phyloP scores from a whole-genome alignment of 208 protist species.

The Angomonas ambiguus region DNA sequence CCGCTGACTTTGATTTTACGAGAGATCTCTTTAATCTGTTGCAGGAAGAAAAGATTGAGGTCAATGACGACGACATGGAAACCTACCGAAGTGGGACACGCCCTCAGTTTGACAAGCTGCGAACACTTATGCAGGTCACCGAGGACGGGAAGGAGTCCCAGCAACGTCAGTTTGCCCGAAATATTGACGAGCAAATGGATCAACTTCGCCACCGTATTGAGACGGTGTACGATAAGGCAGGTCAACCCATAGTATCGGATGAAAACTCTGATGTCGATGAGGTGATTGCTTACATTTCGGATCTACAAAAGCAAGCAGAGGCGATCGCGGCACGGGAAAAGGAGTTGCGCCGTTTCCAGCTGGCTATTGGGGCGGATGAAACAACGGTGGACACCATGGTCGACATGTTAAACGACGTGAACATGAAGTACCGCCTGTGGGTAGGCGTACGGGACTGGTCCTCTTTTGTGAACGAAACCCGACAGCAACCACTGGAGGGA shows the following conservation, averaged over 20 bases:
- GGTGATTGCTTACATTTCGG: slow-evolving; percentile 80
- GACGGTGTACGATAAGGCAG: slow-evolving; percentile 79
- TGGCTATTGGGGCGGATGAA: slow-evolving; percentile 86
- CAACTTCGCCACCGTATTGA: slow-evolving; percentile 84
- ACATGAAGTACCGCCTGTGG: slow-evolving; percentile 87
- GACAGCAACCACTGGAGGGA: slow-evolving; percentile 62
- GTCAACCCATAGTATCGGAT: slow-evolving; percentile 86
- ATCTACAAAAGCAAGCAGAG: slow-evolving; percentile 78
- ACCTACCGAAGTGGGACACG: slow-evolving; percentile 89
- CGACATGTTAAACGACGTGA: slow-evolving; percentile 90
- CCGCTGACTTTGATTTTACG: slow-evolving; percentile 87
- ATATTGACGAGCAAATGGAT: slow-evolving; percentile 92
- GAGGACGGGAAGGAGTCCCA: slow-evolving; percentile 88
- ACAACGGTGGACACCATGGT: slow-evolving; percentile 88
- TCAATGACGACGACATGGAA: slow-evolving; percentile 87
- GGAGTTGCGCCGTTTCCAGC: slow-evolving; percentile 85
- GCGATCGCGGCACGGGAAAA: slow-evolving; percentile 79
- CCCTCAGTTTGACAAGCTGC: slow-evolving; percentile 91
- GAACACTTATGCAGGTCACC: slow-evolving; percentile 80
- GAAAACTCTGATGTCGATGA: slow-evolving; percentile 71
- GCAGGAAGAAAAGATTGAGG: slow-evolving; percentile 83
- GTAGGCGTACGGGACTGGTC: slow-evolving; percentile 84
- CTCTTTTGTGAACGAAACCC: slow-evolving; percentile 58
- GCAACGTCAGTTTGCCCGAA: slow-evolving; percentile 88
- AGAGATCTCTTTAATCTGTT: slow-evolving; percentile 86